A percentile compares a stretch with the other conserved stretches of the same genome.
phyloP scores from a whole-genome alignment of 768 basidiomycete genomes.

The Boletus reticuloceps region DNA sequence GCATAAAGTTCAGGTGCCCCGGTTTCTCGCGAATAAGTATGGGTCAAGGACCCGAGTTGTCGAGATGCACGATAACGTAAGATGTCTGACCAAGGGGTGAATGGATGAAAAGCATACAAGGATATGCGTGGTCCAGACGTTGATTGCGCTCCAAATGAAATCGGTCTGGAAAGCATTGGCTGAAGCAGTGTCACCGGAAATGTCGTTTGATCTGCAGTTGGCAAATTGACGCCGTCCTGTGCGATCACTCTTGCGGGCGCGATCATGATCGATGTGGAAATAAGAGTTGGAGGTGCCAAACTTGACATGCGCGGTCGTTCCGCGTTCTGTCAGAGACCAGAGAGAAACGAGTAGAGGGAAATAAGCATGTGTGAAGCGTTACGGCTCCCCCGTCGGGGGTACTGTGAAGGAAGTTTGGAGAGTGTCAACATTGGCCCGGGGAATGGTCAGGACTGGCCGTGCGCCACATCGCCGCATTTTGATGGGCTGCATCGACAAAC shows the following conservation, averaged over 20 bases:
- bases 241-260: slow-evolving; percentile 1
- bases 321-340: not conserved
- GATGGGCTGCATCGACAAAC: slow-evolving; percentile 7
- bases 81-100: not conserved
- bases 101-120: not conserved
- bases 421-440: not conserved
- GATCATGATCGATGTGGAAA: slow-evolving; percentile 24
- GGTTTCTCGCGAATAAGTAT: slow-evolving; percentile 1
- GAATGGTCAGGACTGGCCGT: slow-evolving; percentile 4
- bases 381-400: not conserved
- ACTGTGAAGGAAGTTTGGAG: not conserved
- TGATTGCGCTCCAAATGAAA: not conserved
- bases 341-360: not conserved
- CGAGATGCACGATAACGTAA: slow-evolving; percentile 17
- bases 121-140: not conserved
- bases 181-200: not conserved
- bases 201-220: slow-evolving; percentile 16
- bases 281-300: not conserved
- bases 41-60: slow-evolving; percentile 2
- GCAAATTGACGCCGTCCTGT: slow-evolving; percentile 4
- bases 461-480: slow-evolving; percentile 14
- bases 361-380: not conserved
- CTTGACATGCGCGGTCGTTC: not conserved
- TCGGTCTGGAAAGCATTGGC: not conserved
- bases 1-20: not conserved